A percentile compares a stretch with the other conserved stretches of the same genome.
phyloP scores from a whole-genome alignment of 2,329 filamentous ascomycete species.

The Chaetomium globosum region DNA sequence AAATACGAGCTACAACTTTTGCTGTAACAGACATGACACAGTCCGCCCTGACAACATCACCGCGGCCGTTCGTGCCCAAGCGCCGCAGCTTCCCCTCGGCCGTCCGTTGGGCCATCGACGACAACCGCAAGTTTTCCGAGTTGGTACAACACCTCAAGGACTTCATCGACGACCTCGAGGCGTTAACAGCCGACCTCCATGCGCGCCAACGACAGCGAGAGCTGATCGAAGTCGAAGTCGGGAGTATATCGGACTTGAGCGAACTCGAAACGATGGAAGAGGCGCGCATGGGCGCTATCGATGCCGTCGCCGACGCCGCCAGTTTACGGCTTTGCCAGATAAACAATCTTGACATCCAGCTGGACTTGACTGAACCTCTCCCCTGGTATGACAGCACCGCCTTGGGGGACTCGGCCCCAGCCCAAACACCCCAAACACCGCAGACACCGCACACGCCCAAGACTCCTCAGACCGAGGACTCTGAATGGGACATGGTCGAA shows the following conservation, averaged over 20 bases:
- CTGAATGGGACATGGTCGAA: background rate
- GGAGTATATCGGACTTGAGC: background rate
- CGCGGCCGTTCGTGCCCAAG: background rate
- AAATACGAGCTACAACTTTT: no score
- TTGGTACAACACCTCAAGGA: slow-evolving; percentile 7
- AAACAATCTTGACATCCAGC: background rate
- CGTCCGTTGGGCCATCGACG: slow-evolving; percentile 1
- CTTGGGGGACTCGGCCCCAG: background rate
- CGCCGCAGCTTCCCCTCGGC: background rate
- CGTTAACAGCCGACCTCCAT: background rate
- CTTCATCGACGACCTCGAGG: slow-evolving; percentile 12
- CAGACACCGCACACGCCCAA: background rate
- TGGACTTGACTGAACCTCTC: background rate
- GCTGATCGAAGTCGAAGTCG: slow-evolving; percentile 2
- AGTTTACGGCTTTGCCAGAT: slow-evolving; percentile 4
- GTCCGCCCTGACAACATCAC: background rate
- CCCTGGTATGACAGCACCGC: no score
- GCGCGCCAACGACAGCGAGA: background rate
- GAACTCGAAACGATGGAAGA: slow-evolving; percentile 10
- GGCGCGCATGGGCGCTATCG: slow-evolving; percentile 1
- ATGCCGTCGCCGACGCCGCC: slow-evolving; percentile 9
- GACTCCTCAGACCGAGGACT: background rate
- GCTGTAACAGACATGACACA: background rate
- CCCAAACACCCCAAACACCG: background rate
- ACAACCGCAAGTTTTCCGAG: slow-evolving; percentile 6